Conservation (phyloP, 2,329 filamentous ascomycete genomes). For the Chrysosphaeria jannelii region DNA sequence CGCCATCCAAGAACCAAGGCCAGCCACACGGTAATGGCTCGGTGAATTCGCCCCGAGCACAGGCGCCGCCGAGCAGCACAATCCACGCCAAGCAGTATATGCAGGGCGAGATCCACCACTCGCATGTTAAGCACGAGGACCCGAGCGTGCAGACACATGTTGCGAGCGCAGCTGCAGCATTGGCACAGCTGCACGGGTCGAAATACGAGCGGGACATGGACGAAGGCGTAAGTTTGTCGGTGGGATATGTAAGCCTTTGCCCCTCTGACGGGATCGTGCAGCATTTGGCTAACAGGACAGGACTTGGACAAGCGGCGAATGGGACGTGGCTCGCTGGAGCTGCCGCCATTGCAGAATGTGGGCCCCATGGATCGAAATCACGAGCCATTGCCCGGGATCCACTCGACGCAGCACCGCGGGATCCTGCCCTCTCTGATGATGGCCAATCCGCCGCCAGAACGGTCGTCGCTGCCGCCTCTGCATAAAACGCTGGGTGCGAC, state of each 20-base stretch:
- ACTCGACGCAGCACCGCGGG: slow-evolving; percentile 31
- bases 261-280: too few relatives aligned
- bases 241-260: slow-evolving; percentile 3
- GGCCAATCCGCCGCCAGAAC: slow-evolving; percentile 51
- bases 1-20: slow-evolving; percentile 19
- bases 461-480: slow-evolving; percentile 61
- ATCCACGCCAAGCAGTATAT: slow-evolving; percentile 17
- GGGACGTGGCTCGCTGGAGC: slow-evolving; percentile 36
- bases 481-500: slow-evolving; percentile 44
- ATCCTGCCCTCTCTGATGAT: slow-evolving; percentile 63
- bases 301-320: slow-evolving; percentile 37
- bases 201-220: slow-evolving; percentile 53
- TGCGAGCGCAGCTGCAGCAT: slow-evolving; percentile 53
- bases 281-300: slow-evolving; percentile 23
- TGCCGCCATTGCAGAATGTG: slow-evolving; percentile 34
- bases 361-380: slow-evolving; percentile 32
- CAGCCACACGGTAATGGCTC: too few relatives aligned
- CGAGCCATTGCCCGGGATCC: slow-evolving; percentile 36
- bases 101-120: slow-evolving; percentile 32
- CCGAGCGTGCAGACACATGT: slow-evolving; percentile 31
- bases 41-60: slow-evolving; percentile 7
- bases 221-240: slow-evolving; percentile 23
- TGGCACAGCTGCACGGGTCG: slow-evolving; percentile 56
- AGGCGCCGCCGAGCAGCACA: slow-evolving; percentile 2
- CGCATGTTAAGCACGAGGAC: slow-evolving; percentile 47